Evolutionary conservation across 495 filamentous ascomycete genomes (phyloP).

Genomic region (Penicillium lividum): DNA sequence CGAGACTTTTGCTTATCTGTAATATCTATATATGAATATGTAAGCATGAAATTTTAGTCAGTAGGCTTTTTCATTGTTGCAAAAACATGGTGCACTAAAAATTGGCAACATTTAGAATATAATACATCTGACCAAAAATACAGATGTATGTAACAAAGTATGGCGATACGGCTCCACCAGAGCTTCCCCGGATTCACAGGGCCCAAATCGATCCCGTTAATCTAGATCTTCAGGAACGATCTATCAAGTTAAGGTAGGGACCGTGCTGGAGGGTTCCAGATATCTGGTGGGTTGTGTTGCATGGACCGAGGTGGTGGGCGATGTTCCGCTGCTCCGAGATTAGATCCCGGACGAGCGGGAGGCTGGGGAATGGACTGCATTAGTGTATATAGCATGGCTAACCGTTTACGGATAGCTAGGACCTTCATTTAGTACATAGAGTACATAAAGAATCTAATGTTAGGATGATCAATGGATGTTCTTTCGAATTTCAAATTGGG

Average conservation of each 20-base stretch:
- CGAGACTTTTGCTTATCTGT: constrained; percentile 4
- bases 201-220: constrained; percentile 4
- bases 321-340: constrained; percentile 28
- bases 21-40: background rate
- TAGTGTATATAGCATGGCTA: background rate
- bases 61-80: no score
- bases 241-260: constrained; percentile 23
- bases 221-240: constrained; percentile 19
- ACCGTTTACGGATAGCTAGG: background rate
- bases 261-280: constrained; percentile 20
- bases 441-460: background rate
- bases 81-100: background rate
- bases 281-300: background rate
- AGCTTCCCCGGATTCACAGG: constrained; percentile 32
- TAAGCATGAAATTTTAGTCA: no score
- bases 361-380: background rate
- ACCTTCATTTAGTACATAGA: background rate
- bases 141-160: constrained; percentile 5
- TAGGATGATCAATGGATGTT: background rate
- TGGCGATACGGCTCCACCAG: constrained; percentile 25
- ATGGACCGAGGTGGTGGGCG: constrained; percentile 11
- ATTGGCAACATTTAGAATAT: background rate
- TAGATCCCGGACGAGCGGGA: constrained; percentile 27
- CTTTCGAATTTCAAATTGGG: background rate
- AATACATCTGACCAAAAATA: constrained; percentile 7